Conservation (phyloP, 345 rosid genomes). For the Brassica carinata region DNA sequence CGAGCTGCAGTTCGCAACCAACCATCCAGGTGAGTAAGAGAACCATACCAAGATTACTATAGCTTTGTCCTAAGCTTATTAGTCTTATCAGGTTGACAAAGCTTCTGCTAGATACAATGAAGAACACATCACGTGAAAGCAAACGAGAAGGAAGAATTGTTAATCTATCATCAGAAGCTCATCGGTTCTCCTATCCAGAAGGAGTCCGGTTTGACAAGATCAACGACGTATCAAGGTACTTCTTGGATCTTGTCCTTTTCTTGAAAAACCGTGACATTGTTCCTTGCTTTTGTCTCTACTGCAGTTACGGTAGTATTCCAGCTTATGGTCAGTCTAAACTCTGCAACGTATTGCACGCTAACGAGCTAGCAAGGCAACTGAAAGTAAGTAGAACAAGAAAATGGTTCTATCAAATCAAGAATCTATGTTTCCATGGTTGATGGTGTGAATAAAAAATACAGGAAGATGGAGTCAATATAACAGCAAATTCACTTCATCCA, state of each 20-base stretch:
- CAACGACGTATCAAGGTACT: slow-evolving; percentile 50
- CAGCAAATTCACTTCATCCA: slow-evolving; percentile 74
- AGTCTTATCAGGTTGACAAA: slow-evolving; percentile 47
- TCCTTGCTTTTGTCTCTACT: neutral
- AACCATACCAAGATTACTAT: neutral
- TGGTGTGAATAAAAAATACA: slow-evolving; percentile 23
- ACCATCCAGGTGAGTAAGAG: neutral
- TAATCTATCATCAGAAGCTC: slow-evolving; percentile 55
- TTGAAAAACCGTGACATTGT: neutral
- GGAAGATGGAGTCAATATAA: slow-evolving; percentile 62
- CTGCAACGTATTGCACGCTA: slow-evolving; percentile 40
- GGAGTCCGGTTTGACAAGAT: slow-evolving; percentile 57
- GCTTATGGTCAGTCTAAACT: slow-evolving; percentile 69
- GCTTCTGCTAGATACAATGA: slow-evolving; percentile 59
- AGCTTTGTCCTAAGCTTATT: neutral
- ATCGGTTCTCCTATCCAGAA: slow-evolving; percentile 43
- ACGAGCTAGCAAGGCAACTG: slow-evolving; percentile 51
- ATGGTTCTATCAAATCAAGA: neutral
- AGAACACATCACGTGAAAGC: slow-evolving; percentile 50
- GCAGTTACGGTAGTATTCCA: slow-evolving; percentile 48
- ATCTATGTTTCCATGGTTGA: neutral
- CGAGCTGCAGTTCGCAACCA: neutral
- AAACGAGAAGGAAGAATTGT: slow-evolving; percentile 64
- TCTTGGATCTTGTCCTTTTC: neutral
- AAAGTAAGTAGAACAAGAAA: slow-evolving; percentile 35